Conservation (phyloP, 495 filamentous ascomycete genomes). For the Rostrohypoxylon terebratum region DNA sequence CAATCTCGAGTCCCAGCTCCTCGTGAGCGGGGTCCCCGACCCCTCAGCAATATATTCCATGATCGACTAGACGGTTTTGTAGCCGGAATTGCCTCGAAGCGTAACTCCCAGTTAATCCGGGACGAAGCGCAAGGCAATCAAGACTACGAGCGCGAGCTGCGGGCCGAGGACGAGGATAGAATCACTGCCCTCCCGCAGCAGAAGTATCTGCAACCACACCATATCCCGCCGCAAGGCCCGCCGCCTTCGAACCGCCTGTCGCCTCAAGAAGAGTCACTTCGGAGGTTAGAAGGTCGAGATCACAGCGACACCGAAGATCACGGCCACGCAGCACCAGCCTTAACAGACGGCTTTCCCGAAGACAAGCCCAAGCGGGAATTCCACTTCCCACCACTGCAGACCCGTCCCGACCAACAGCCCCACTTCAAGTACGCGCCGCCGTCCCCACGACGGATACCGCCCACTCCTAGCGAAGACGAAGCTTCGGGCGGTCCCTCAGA, state of each 20-base stretch:
- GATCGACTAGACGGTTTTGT: constrained; percentile 87
- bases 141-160: constrained; percentile 80
- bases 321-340: constrained; percentile 17
- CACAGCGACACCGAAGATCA: constrained; percentile 39
- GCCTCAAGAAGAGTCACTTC: constrained; percentile 57
- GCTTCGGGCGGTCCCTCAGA: constrained; percentile 14
- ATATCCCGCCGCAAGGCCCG: constrained; percentile 58
- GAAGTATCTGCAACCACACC: constrained; percentile 66
- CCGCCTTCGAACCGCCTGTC: constrained; percentile 53
- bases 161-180: constrained; percentile 86
- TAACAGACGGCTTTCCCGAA: constrained; percentile 41
- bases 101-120: constrained; percentile 81
- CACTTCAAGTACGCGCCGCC: constrained; percentile 66
- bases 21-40: constrained; percentile 65
- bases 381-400: constrained; percentile 64
- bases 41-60: constrained; percentile 76
- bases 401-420: constrained; percentile 52
- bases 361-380: constrained; percentile 60
- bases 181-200: constrained; percentile 81
- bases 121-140: constrained; percentile 83
- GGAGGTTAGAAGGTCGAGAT: constrained; percentile 58
- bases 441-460: constrained; percentile 50
- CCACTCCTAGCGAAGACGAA: constrained; percentile 2
- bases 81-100: constrained; percentile 82
- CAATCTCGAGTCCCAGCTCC: constrained; percentile 51